Evolutionary conservation across 306 rosid genomes (phyloP).

Genomic region (Trichosanthes cucumerina): DNA sequence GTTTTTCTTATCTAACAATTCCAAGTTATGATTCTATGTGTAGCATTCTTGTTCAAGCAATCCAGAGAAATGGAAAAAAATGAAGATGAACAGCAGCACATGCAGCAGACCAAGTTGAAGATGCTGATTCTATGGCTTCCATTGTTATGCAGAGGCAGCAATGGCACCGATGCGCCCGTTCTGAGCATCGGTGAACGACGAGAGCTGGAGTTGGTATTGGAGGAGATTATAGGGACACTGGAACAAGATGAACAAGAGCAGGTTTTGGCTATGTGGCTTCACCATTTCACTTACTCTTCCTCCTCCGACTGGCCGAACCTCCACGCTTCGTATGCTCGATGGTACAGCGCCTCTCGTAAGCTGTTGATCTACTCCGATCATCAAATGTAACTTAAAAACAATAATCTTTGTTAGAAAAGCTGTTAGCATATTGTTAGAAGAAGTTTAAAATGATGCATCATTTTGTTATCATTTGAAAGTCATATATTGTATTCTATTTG

Average conservation of each 20-base stretch:
- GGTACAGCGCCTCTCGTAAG: conserved; percentile 55
- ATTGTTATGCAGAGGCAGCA: conserved; percentile 58
- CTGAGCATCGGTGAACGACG: conserved; percentile 36
- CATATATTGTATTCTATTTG: not conserved
- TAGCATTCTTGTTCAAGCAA: conserved; percentile 61
- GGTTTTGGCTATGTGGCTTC: conserved; percentile 69
- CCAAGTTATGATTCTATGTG: not conserved
- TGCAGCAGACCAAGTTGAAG: conserved; percentile 32
- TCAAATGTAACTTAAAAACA: not conserved
- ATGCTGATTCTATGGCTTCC: conserved; percentile 72
- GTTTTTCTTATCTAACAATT: not conserved
- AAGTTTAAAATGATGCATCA: not conserved
- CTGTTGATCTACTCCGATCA: conserved; percentile 25
- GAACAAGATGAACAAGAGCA: conserved; percentile 45
- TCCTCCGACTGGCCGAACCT: conserved; percentile 84
- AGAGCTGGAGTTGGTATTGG: conserved; percentile 51
- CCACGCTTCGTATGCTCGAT: conserved; percentile 46
- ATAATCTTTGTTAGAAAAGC: not conserved
- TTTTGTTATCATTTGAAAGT: not conserved
- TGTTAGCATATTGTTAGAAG: not conserved
- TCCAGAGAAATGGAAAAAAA: conserved; percentile 32
- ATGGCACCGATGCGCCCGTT: conserved; percentile 46
- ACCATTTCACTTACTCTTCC: conserved; percentile 48
- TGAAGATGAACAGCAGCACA: conserved; percentile 19
- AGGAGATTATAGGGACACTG: conserved; percentile 32